Evolutionary conservation across 495 filamentous ascomycete genomes (phyloP), one percentile per base, ranked within the genome.

Genomic region (Penicillium arizonense): DNA sequence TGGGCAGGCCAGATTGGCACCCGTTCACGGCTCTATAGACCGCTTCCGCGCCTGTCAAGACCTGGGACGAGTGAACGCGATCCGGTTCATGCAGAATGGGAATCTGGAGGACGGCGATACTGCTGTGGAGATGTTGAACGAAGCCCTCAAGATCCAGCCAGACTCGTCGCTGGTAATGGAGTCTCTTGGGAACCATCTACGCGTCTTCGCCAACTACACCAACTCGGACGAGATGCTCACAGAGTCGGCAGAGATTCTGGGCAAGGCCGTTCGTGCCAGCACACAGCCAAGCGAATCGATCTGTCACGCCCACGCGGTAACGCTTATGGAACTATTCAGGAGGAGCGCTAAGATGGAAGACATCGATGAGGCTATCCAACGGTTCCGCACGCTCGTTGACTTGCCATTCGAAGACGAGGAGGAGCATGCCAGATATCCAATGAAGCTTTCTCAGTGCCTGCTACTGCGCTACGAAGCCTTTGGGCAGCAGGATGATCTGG

Each of bases 111-210:
- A 49, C 20, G 46, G 34, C 6, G 14, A 36, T 7, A 12, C 46
- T 26, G 46, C 46, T 9, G 23, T 37, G 5, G 35, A 1, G 12
- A 39, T 38, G 46, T 13, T 49, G 16, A 49, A 38, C 9, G 46
- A 49, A 38, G 46, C 46, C 28, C 20, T 49, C 12, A 33, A 37
- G 20, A 36, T 49, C 13, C 18, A 21, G 34, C 46, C 46, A 39
- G 46, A 49, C 34, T 49, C 46, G 5, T 12, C 23, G 32, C 1
- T 49, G n/a, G 46, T 26, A 4, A 49, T 49, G 26, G 46, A 49
- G 20, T 36, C 33, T 30, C 46, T 49, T 38, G 46, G 30, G 35
- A 30, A 49, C 28, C 46, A 49, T 49, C 34, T 49, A 36, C 46
- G 33, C 3, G 23, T 24, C 1, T 37, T 49, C 20, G 46, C 46